phyloP scores from a whole-genome alignment of 1,284 basidiomycete species.

The Boletus sp. region DNA sequence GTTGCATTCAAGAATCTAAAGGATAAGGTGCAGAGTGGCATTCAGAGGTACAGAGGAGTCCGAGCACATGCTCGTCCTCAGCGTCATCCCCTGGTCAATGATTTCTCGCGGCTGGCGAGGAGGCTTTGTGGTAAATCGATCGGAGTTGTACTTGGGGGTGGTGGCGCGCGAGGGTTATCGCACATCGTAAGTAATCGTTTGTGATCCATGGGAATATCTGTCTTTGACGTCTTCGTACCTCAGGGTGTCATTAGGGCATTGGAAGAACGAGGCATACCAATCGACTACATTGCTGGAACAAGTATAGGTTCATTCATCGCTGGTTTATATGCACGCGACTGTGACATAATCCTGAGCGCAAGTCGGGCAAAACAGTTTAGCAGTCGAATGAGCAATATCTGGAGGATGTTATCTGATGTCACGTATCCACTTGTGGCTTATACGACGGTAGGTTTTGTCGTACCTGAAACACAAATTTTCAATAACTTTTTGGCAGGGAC shows the following conservation, averaged over 20 bases:
- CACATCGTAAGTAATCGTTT: slow-evolving; percentile 69
- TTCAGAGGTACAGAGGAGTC: slow-evolving; percentile 83
- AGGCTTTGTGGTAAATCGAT: slow-evolving; percentile 93
- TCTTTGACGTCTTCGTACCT: slow-evolving; percentile 8
- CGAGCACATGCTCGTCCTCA: slow-evolving; percentile 73
- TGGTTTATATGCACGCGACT: slow-evolving; percentile 95
- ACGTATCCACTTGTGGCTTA: slow-evolving; percentile 98
- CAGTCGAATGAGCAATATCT: slow-evolving; percentile 91
- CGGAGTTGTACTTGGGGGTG: slow-evolving; percentile 94
- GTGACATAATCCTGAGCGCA: slow-evolving; percentile 85
- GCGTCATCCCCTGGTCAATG: slow-evolving; percentile 81
- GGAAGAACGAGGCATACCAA: slow-evolving; percentile 90
- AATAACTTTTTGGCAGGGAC: slow-evolving; percentile 57
- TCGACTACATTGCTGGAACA: slow-evolving; percentile 90
- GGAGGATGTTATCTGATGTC: slow-evolving; percentile 93
- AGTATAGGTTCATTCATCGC: slow-evolving; percentile 95
- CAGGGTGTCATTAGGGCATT: slow-evolving; percentile 90
- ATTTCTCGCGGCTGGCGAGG: slow-evolving; percentile 92
- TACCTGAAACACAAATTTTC: slow-evolving; percentile 24
- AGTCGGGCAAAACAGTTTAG: slow-evolving; percentile 93
- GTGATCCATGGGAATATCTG: slow-evolving; percentile 20
- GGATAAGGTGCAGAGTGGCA: slow-evolving; percentile 87
- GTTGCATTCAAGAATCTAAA: slow-evolving; percentile 89
- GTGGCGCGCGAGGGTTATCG: slow-evolving; percentile 93
- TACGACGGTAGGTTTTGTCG: slow-evolving; percentile 75